Evolutionary conservation across 2,329 filamentous ascomycete species (phyloP), one percentile per base, ranked within the genome.

Genomic region (Erysiphe pisi): DNA sequence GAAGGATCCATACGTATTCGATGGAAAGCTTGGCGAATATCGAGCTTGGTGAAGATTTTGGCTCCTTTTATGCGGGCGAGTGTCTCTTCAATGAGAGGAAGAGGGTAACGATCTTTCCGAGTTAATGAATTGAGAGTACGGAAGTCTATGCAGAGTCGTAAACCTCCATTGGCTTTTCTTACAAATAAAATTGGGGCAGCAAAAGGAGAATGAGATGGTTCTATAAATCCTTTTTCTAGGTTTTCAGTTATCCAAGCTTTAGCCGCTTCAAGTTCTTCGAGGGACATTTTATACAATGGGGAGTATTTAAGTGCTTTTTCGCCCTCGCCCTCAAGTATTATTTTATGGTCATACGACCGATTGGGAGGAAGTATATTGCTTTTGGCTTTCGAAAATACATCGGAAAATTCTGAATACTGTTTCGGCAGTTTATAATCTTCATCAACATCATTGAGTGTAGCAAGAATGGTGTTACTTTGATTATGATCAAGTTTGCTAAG

Each of bases 21-120:
- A 56, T 77, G 40, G 58, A 76, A 77, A 0, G 77, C 52, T 74
- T 73, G 31, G 1, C 31, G 11, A 6, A 77, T 76, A n/a, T 77
- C 49, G n/a, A 76, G 25, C 31, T 76, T 76, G 6, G 74, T 76
- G 40, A 76, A 61, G 11, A 76, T 76, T 31, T 76, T 76, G 18
- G 74, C 49, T 7, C 1, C 6, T 22, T n/a, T 61, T 31, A 76
- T 28, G 4, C 74, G 28, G 6, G 74, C 47, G 14, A 45, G 45
- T 25, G 70, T 74, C 28, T 74, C 70, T 6, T 74, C 70, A 31
- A 74, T 49, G n/a, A 74, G 31, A 12, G 70, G 70, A 20, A 74
- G 70, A 9, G 70, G 22, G n/a, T 74, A 52, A 16, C 40, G 16
- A 25, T 49, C 43, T 36, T 74, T 45, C 8, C 49, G 20, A 18